Evolutionary conservation across 768 basidiomycete genomes (phyloP), one percentile per base, ranked within the genome.

Genomic region (Chalciporus pseudorubinellus): DNA sequence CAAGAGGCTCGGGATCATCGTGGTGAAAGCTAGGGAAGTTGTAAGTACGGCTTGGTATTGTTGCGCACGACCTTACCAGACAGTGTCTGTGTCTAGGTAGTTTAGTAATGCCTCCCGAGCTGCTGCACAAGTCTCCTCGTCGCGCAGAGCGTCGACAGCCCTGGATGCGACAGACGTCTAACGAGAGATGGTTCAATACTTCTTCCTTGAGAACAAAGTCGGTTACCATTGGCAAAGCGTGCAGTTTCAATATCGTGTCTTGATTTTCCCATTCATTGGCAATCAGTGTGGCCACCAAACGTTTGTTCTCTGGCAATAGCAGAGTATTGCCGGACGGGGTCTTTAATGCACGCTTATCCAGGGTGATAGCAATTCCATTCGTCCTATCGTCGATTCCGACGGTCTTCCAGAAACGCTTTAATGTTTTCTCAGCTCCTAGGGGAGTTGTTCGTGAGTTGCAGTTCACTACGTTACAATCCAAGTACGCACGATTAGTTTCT

Each of bases 241-340:
- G 91, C 21, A 88, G 88, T 69, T 95, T 98, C 55, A 98, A 65
- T 1, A 95, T 62, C 6, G 75, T 85, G 51, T 84, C 84, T 70
- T 98, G 95, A 62, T 87, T 89, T 62, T 99, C 94, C 97, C 97
- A 99, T 73, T 99, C 97, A 50, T 89, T 80, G 18, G 94, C 97
- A 60, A 98, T 84, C 50, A 97, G 77, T 1, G 90, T 77, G 1
- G 95, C 93, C 19, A 89, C 76, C 24, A 95, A 71, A 38, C 77
- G 66, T 64, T 90, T 91, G 54, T 80, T 74, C 43, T 72, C 68
- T 1, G 94, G 94, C 13, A 98, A 60, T 31, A 84, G 64, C 26
- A 99, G 71, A 3, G 76, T 77, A 40, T 85, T 82, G n/a, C 95
- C 95, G 0, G 75, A 78, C 0, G 95, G 93, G 12, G 95, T 98